phyloP scores from a whole-genome alignment of 2,329 filamentous ascomycete species.

The Coniochaeta prunicola region DNA sequence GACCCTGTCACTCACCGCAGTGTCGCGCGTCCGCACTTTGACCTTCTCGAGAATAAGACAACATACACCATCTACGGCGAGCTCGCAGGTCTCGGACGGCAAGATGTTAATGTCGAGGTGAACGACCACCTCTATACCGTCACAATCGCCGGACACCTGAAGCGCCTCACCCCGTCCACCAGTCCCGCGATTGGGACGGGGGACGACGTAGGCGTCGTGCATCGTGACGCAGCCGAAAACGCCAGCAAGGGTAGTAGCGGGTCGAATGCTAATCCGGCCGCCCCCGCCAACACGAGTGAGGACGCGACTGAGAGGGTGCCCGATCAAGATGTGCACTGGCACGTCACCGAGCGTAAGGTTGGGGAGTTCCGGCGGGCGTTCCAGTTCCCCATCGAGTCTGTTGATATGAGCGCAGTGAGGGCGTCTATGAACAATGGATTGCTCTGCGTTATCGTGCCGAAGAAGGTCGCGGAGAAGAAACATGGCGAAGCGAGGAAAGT shows the following conservation, averaged over 20 bases:
- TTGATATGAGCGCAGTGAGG: slow-evolving; percentile 6
- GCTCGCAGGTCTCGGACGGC: slow-evolving; percentile 4
- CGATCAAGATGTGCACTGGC: slow-evolving; percentile 7
- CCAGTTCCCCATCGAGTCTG: slow-evolving; percentile 6
- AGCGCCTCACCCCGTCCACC: background rate
- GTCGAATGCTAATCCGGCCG: background rate
- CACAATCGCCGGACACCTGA: slow-evolving; percentile 7
- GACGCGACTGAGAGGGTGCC: background rate
- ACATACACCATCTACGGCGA: slow-evolving; percentile 10
- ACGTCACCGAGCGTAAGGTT: slow-evolving; percentile 6
- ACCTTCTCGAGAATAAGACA: slow-evolving; percentile 7
- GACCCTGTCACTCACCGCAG: background rate
- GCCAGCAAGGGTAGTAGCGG: background rate
- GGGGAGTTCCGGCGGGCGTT: slow-evolving; percentile 8
- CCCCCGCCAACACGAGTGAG: background rate
- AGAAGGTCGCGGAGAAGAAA: slow-evolving; percentile 5
- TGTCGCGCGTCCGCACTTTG: slow-evolving; percentile 7
- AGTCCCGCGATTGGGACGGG: background rate
- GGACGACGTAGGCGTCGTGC: slow-evolving; percentile 1
- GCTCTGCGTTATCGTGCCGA: slow-evolving; percentile 7
- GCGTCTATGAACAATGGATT: slow-evolving; percentile 7
- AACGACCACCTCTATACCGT: slow-evolving; percentile 10
- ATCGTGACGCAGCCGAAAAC: background rate
- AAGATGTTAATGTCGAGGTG: slow-evolving; percentile 7
- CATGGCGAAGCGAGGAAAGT: slow-evolving; percentile 2